These are phyloP conservation scores for Nephelium lappaceum DNA, from an alignment of 345 rosid species.

Conservation along the genomic window DNA sequence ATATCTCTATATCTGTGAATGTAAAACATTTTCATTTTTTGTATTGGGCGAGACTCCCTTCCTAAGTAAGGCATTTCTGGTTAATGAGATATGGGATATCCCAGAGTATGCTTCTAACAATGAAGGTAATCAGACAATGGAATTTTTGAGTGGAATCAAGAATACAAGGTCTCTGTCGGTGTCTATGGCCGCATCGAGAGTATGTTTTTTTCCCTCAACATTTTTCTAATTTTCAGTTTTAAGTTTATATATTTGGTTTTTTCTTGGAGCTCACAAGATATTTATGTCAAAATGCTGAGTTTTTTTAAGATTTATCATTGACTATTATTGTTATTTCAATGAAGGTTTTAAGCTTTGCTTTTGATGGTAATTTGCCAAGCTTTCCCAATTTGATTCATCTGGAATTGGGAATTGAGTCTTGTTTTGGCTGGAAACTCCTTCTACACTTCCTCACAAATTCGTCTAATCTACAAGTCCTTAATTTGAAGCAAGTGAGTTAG, in stretches of 20 bases:
- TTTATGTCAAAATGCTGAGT: too few species aligned
- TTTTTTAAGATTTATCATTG: neutral
- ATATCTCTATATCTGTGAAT: neutral
- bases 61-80: neutral
- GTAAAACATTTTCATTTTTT: neutral
- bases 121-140: too few species aligned
- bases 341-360: neutral
- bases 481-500: neutral
- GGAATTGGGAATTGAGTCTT: neutral
- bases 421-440: constrained; percentile 5
- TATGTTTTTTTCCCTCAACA: too few species aligned
- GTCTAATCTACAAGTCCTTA: neutral
- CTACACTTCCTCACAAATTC: neutral
- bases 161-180: too few species aligned
- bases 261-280: too few species aligned
- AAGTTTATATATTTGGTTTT: too few species aligned
- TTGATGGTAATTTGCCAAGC: neutral
- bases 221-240: too few species aligned
- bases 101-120: neutral
- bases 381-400: neutral
- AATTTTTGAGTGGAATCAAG: too few species aligned
- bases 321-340: neutral
- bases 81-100: too few species aligned
- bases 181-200: too few species aligned
- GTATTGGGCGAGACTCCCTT: neutral